phyloP scores from a whole-genome alignment of 129 eudicot genomes.

The Artemisia annua region DNA sequence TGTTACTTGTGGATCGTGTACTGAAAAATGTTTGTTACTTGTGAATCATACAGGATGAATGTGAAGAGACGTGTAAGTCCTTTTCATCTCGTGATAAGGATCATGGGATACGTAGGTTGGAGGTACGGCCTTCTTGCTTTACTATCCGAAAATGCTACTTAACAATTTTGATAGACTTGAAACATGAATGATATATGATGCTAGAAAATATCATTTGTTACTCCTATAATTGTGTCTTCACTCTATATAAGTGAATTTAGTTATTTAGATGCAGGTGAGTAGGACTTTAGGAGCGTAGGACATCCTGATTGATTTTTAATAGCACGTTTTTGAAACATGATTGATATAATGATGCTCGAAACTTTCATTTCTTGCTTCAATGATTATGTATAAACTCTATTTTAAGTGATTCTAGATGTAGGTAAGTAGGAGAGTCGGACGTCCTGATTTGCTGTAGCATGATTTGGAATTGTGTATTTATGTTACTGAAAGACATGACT shows the following conservation, averaged over 20 bases:
- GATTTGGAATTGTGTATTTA: too few species aligned
- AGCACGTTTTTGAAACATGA: not conserved
- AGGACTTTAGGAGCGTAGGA: not conserved
- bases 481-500: too few species aligned
- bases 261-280: conserved; percentile 2
- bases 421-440: conserved; percentile 11
- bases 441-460: not conserved
- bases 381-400: not conserved
- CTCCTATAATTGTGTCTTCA: not conserved
- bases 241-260: conserved; percentile 4
- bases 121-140: conserved; percentile 24
- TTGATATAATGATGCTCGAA: not conserved
- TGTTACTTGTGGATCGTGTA: not conserved
- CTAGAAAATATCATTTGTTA: conserved; percentile 10
- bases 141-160: too few species aligned
- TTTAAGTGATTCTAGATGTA: conserved; percentile 9
- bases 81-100: conserved; percentile 21
- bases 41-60: conserved; percentile 23
- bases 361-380: conserved; percentile 15
- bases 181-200: not conserved
- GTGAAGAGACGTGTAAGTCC: conserved; percentile 13
- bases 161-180: not conserved
- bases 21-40: not conserved
- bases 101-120: conserved; percentile 21
- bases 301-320: not conserved